Base-by-base conservation (phyloP, 805 yeast species). In the Kockiozyma suomiensis region DNA sequence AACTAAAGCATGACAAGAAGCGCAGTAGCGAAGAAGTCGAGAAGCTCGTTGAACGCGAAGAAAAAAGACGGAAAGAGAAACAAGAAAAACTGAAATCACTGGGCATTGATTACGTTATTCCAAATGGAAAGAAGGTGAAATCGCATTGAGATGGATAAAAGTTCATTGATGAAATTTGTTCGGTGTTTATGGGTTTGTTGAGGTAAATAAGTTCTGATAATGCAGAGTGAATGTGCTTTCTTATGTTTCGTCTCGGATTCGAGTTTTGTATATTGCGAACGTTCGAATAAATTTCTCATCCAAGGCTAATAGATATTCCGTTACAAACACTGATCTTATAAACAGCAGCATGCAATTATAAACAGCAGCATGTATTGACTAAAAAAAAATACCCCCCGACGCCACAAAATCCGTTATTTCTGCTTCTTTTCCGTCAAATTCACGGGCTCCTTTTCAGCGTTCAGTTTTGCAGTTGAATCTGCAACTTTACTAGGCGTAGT, bases 11-110 rank as follows among this genome's bases (percentile, higher is more conserved):
- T 66, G 88, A 86, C 69, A 78, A 78, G 57, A 82, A 84, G 56
- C 86, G 84, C 71, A 74, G 82, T n/a, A 73, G 75, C 61, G 81
- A 77, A 43, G 79, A 81, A 68, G 83, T 88, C 88, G 77, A 79
- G 45, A 75, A 76, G 64, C 75, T 86, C 61, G 78, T 79, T 67
- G 73, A 77, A 61, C 78, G 79, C 68, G 79, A 78, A 59, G 77
- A 79, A 54, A 69, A 70, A 28, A 74, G 76, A 52, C 75, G 79
- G 58, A 69, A 74, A 54, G 74, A 75, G 56, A 84, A 83, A 72
- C 77, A 78, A 59, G 75, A 76, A 42, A 75, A 79, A 66, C 79
- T 88, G 69, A 77, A 78, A 66, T 78, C 75, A 37, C 76, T 80
- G 66, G 91, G 92, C 17, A 85, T 87, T 54, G 82, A 84, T 63